Evolutionary conservation across 2,329 filamentous ascomycete species (phyloP).

Genomic region (Diaporthe nobilis): DNA sequence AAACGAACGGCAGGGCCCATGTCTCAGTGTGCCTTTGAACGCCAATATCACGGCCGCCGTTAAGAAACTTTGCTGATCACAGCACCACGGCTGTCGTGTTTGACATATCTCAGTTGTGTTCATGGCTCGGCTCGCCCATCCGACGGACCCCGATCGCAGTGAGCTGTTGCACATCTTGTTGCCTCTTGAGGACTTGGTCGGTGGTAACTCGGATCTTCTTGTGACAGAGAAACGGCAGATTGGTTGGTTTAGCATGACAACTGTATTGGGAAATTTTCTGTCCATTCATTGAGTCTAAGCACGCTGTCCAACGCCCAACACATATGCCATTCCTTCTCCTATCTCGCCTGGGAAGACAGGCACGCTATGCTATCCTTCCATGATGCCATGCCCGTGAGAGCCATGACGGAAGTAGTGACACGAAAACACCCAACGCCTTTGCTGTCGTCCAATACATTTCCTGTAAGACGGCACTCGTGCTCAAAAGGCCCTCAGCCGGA

Average conservation of each 20-base stretch:
- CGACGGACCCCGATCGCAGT: neutral
- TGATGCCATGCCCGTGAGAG: slow-evolving; percentile 16
- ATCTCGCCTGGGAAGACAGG: neutral
- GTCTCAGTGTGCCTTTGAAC: slow-evolving; percentile 20
- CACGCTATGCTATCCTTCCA: slow-evolving; percentile 28
- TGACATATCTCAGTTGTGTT: slow-evolving; percentile 34
- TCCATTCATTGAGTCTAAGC: slow-evolving; percentile 6
- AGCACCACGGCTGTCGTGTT: slow-evolving; percentile 18
- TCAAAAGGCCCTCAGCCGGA: neutral
- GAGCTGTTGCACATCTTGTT: neutral
- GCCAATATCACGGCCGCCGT: slow-evolving; percentile 11
- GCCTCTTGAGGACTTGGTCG: neutral
- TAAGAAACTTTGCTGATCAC: slow-evolving; percentile 21
- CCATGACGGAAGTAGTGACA: slow-evolving; percentile 29
- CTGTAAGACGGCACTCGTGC: slow-evolving; percentile 30
- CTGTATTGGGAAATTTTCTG: neutral
- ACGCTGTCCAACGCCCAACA: slow-evolving; percentile 25
- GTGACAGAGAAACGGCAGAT: neutral
- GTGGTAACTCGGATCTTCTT: slow-evolving; percentile 2
- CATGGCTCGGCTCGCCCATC: slow-evolving; percentile 34
- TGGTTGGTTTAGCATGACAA: neutral
- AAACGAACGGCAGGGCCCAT: slow-evolving; percentile 6
- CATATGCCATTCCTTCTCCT: slow-evolving; percentile 18
- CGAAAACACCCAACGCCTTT: slow-evolving; percentile 26
- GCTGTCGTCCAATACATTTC: slow-evolving; percentile 28